phyloP scores from a whole-genome alignment of 2,329 filamentous ascomycete genomes.

The Phaeosphaeriaceae sp. region DNA sequence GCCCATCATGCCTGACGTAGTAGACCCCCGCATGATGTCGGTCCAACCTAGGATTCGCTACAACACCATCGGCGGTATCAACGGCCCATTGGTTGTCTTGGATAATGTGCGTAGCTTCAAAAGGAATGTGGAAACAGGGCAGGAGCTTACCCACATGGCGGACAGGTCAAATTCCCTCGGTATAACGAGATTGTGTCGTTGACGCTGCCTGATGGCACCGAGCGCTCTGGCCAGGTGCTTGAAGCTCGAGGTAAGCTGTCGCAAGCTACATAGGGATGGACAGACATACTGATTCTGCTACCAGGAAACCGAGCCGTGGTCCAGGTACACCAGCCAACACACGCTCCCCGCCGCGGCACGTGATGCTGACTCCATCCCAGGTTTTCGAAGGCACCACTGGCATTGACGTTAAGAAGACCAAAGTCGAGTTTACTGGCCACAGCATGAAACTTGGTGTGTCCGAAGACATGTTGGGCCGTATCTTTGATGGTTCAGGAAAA shows the following conservation, averaged over 20 bases:
- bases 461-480: slow-evolving; percentile 98
- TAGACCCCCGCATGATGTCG: slow-evolving; percentile 59
- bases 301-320: slow-evolving; percentile 91
- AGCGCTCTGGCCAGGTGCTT: slow-evolving; percentile 92
- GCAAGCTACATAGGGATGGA: neutral
- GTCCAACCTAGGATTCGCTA: slow-evolving; percentile 81
- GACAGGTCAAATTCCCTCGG: slow-evolving; percentile 91
- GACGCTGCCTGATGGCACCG: slow-evolving; percentile 92
- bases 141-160: slow-evolving; percentile 29
- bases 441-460: slow-evolving; percentile 98
- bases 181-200: slow-evolving; percentile 98
- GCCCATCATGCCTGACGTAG: slow-evolving; percentile 46
- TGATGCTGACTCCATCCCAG: slow-evolving; percentile 56
- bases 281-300: slow-evolving; percentile 21
- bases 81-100: slow-evolving; percentile 95
- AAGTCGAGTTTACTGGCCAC: slow-evolving; percentile 95
- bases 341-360: neutral
- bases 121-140: slow-evolving; percentile 3
- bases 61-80: slow-evolving; percentile 98
- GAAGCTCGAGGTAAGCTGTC: slow-evolving; percentile 84
- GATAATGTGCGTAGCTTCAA: slow-evolving; percentile 75
- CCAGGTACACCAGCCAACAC: slow-evolving; percentile 66
- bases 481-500: slow-evolving; percentile 97
- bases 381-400: slow-evolving; percentile 97
- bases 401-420: slow-evolving; percentile 99